Conservation (phyloP, 1,284 basidiomycete species). For the Afroboletus lepidellus region DNA sequence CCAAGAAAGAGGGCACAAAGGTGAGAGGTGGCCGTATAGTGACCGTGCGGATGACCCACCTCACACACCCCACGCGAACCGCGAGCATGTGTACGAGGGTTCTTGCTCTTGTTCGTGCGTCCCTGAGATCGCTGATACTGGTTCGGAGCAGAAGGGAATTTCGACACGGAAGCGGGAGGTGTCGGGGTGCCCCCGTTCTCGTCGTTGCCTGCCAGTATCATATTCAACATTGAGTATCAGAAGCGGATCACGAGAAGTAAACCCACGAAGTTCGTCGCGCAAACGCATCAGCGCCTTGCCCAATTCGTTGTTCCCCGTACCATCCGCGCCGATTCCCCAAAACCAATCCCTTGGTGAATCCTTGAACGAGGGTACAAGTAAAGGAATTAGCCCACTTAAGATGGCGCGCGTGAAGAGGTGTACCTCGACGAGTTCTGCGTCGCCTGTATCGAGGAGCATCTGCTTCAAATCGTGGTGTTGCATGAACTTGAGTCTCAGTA, state of each 20-base stretch:
- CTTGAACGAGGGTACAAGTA: slow-evolving; percentile 8
- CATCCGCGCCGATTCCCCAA: slow-evolving; percentile 42
- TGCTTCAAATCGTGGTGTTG: slow-evolving; percentile 40
- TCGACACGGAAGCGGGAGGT: not conserved
- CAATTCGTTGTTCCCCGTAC: slow-evolving; percentile 42
- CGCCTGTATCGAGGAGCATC: slow-evolving; percentile 38
- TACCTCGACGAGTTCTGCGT: slow-evolving; percentile 37
- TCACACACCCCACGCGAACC: slow-evolving; percentile 22
- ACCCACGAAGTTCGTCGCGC: slow-evolving; percentile 31
- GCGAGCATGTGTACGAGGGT: slow-evolving; percentile 12
- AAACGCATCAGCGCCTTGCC: slow-evolving; percentile 43
- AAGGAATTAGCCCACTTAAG: not conserved
- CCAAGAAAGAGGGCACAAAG: too few species aligned
- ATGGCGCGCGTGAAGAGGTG: not conserved
- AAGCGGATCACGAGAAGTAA: not conserved
- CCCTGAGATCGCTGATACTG: slow-evolving; percentile 2
- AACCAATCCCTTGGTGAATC: slow-evolving; percentile 43
- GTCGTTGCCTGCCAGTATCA: slow-evolving; percentile 10
- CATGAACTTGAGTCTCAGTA: slow-evolving; percentile 41
- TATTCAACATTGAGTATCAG: slow-evolving; percentile 9
- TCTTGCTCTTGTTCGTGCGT: slow-evolving; percentile 6
- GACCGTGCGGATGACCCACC: slow-evolving; percentile 13
- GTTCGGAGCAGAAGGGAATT: not conserved
- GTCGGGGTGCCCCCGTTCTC: not conserved
- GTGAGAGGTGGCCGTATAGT: not conserved